Evolutionary conservation across 495 filamentous ascomycete genomes (phyloP).

Genomic region (Aspergillus cavernicola): DNA sequence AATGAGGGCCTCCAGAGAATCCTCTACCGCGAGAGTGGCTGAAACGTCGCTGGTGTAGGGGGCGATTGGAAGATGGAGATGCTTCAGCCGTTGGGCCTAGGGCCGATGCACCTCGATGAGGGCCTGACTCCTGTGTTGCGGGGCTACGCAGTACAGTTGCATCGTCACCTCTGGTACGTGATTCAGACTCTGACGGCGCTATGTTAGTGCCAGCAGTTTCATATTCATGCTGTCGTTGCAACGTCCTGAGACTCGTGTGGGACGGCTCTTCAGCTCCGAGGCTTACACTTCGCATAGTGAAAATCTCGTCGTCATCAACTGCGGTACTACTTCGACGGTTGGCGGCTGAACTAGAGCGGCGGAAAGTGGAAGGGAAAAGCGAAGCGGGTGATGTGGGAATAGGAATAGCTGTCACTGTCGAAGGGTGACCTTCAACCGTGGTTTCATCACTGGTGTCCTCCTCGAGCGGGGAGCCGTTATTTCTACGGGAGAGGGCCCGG

Average conservation of each 20-base stretch:
- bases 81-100: slow-evolving; percentile 37
- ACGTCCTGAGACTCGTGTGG: slow-evolving; percentile 51
- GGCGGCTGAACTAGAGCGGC: slow-evolving; percentile 76
- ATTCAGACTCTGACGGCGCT: slow-evolving; percentile 27
- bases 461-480: slow-evolving; percentile 35
- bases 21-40: slow-evolving; percentile 39
- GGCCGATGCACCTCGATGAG: slow-evolving; percentile 29
- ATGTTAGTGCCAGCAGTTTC: slow-evolving; percentile 20
- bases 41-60: slow-evolving; percentile 41
- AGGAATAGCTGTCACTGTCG: slow-evolving; percentile 66
- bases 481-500: slow-evolving; percentile 22
- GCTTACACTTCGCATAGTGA: slow-evolving; percentile 72
- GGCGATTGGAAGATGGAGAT: slow-evolving; percentile 28
- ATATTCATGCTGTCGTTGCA: slow-evolving; percentile 49
- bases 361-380: slow-evolving; percentile 53
- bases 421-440: slow-evolving; percentile 42
- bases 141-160: slow-evolving; percentile 41
- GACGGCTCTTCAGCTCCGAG: slow-evolving; percentile 66
- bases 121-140: slow-evolving; percentile 34
- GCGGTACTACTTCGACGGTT: slow-evolving; percentile 54
- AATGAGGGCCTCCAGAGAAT: slow-evolving; percentile 38
- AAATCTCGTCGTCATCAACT: slow-evolving; percentile 59
- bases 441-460: slow-evolving; percentile 35
- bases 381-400: slow-evolving; percentile 80
- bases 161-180: slow-evolving; percentile 25